A percentile compares a stretch with the other conserved stretches of the same genome.
Conservation (phyloP, 441 rosid genomes). For the Syzygium malaccense region DNA sequence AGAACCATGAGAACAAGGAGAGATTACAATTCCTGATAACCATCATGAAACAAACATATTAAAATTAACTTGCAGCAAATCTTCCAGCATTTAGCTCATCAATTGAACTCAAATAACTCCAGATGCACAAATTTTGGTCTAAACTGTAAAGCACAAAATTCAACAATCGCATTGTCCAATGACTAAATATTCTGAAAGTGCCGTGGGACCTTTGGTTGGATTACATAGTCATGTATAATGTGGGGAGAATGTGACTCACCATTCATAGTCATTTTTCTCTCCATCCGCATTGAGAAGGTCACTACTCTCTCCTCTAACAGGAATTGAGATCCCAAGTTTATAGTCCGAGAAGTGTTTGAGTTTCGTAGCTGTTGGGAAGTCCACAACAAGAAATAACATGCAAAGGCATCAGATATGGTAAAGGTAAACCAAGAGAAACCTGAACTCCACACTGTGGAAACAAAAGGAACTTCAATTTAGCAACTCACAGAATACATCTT, state of each 20-base stretch:
- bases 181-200: neutral
- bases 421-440: neutral
- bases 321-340: constrained; percentile 64
- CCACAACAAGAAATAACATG: neutral
- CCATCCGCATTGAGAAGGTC: constrained; percentile 79
- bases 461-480: constrained; percentile 9
- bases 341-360: constrained; percentile 78
- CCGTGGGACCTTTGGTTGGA: neutral
- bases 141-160: neutral
- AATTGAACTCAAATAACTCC: neutral
- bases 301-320: constrained; percentile 80
- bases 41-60: neutral
- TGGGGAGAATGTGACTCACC: constrained; percentile 41
- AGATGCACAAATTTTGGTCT: neutral
- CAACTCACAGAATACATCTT: constrained; percentile 80
- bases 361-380: constrained; percentile 58
- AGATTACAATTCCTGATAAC: constrained; percentile 2
- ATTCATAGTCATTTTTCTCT: constrained; percentile 97
- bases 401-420: neutral
- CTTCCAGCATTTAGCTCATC: neutral
- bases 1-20: neutral
- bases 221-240: neutral
- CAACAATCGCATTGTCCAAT: neutral
- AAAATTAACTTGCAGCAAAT: neutral
- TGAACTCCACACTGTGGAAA: neutral